These are phyloP conservation scores for Lecanosticta acicola DNA, from an alignment of 2,329 filamentous ascomycete genomes.

Conservation along the genomic window DNA sequence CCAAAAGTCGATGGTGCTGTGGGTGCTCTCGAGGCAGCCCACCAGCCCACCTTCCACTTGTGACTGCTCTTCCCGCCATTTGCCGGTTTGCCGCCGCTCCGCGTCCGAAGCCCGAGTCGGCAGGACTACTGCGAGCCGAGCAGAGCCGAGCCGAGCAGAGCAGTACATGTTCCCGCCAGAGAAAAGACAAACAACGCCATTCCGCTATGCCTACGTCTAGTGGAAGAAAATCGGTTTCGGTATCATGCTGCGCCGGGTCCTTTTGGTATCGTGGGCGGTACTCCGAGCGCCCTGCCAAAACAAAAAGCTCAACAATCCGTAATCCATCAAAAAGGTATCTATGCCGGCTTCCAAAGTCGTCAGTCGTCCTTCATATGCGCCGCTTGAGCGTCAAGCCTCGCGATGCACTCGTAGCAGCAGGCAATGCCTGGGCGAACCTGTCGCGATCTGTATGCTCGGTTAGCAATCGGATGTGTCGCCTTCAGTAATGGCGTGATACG, in stretches of 20 bases:
- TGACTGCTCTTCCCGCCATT: no score
- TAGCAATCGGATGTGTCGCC: constrained; percentile 16
- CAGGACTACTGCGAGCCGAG: no score
- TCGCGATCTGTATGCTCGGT: constrained; percentile 39
- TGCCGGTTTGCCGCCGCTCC: no score
- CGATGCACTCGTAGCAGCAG: constrained; percentile 37
- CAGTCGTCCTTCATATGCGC: constrained; percentile 21
- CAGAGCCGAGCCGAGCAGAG: no score
- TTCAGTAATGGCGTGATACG: background rate
- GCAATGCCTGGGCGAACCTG: constrained; percentile 41
- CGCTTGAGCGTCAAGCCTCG: constrained; percentile 41
- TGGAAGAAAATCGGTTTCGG: background rate
- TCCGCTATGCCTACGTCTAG: no score
- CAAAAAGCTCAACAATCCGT: background rate
- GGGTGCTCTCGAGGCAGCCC: no score
- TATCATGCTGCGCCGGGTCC: background rate
- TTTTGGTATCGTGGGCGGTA: background rate
- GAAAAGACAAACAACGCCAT: no score
- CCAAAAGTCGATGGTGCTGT: no score
- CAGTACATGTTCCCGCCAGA: no score
- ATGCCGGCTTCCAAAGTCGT: background rate
- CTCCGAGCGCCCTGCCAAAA: background rate
- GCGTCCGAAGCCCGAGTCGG: no score
- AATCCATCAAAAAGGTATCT: background rate
- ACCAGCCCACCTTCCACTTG: no score